Base-by-base conservation (phyloP, 2,329 filamentous ascomycete genomes). In the Talaromyces sp. region DNA sequence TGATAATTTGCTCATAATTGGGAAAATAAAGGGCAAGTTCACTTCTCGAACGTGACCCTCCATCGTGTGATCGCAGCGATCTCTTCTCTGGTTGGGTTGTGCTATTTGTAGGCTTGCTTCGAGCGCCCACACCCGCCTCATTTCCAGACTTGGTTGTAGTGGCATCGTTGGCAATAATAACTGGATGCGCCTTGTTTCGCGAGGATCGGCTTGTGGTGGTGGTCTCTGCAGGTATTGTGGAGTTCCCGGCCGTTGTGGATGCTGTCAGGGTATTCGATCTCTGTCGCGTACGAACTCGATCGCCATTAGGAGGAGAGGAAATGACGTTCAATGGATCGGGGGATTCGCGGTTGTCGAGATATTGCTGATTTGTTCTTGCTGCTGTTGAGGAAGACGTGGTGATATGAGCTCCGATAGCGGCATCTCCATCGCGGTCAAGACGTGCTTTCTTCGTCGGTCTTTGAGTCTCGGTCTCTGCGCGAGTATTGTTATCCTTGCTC, bases 1-100 rank as follows among this genome's bases (percentile, higher is more conserved):
- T 93, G 79, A 98, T 92, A 70, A 97, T 87, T 75, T 96, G 92
- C 78, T 97, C 93, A 78, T 97, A 98, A 73, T 96, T 93, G 61
- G 91, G 89, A 74, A 98, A 97, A 79, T 97, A 98, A 58, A 88
- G 86, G 43, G 93, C 89, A 67, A 98, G 84, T 74, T 97, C 93
- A 79, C 93, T 97, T 83, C 96, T 97, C 79, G 93, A 89, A 71
- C 92, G 86, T 61, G 89, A 89, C 11, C 90, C 91, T 72, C 85
- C 86, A 75, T 96, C 92, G 73, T 96, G 91, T 61, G 92, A 96
- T 68, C 94, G 87, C 75, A 97, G 82, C 75, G 92, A 94, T 73
- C 93, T 82, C 76, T 86, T 90, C 70, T 91, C 89, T 43, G 53
- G 31, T 29, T 47, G 54, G 27, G 49, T 13, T 27, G 61, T 38